Percentiles rank a stretch among this genome's conserved stretches.
Evolutionary conservation across 345 rosid species (phyloP).

Genomic region (Populus simonii): DNA sequence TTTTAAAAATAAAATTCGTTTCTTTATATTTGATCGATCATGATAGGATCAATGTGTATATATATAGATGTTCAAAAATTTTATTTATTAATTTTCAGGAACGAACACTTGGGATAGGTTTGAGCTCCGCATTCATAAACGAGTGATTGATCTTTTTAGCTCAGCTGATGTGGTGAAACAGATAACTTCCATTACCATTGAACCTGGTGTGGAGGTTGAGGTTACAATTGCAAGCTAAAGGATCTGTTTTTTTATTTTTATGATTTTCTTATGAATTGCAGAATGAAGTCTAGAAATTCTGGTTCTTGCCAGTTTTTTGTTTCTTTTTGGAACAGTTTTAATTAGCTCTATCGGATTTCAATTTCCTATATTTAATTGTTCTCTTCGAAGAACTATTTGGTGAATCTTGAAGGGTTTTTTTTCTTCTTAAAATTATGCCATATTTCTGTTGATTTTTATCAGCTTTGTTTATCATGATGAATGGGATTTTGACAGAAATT

Average conservation of each 20-base stretch:
- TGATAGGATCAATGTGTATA: neutral
- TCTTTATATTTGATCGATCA: neutral
- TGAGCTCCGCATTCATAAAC: constrained; percentile 49
- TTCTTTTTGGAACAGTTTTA: neutral
- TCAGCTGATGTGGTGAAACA: constrained; percentile 53
- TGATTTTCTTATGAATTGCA: no score
- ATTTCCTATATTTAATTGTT: neutral
- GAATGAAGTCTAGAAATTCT: neutral
- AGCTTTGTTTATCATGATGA: neutral
- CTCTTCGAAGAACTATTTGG: neutral
- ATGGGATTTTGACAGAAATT: neutral
- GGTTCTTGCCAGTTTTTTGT: neutral
- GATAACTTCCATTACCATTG: constrained; percentile 49
- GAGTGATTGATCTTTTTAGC: constrained; percentile 45
- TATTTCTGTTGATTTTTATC: neutral
- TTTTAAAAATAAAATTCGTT: neutral
- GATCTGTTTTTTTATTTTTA: neutral
- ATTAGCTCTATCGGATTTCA: neutral
- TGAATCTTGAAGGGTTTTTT: neutral
- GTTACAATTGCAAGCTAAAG: constrained; percentile 43
- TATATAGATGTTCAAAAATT: neutral
- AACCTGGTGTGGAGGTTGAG: constrained; percentile 54
- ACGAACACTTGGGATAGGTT: constrained; percentile 53
- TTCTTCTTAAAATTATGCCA: no score
- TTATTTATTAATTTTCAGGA: constrained; percentile 18